These are phyloP conservation scores for Xanthoconium stramineum DNA, from an alignment of 768 basidiomycete genomes.

Conservation along the genomic window DNA sequence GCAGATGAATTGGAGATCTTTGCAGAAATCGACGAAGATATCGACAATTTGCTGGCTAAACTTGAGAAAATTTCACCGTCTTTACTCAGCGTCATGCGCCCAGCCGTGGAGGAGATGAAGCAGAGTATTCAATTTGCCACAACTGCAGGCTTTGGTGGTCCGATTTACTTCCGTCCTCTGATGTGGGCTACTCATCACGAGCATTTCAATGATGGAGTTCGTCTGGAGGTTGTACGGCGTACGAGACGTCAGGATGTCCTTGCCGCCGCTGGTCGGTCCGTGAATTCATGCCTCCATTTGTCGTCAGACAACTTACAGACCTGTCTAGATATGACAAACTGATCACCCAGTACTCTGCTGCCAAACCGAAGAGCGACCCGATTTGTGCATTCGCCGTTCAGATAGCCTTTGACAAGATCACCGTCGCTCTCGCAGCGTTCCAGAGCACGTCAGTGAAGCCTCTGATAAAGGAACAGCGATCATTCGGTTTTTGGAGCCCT, in stretches of 20 bases:
- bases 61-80: conserved; percentile 61
- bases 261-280: conserved; percentile 78
- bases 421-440: conserved; percentile 61
- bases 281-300: neutral
- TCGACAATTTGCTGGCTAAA: conserved; percentile 52
- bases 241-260: conserved; percentile 67
- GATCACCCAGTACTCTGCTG: conserved; percentile 56
- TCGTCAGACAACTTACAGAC: neutral
- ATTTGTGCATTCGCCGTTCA: conserved; percentile 72
- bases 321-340: conserved; percentile 65
- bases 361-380: conserved; percentile 50
- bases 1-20: conserved; percentile 75
- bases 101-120: conserved; percentile 60
- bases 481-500: conserved; percentile 90
- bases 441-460: conserved; percentile 65
- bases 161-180: conserved; percentile 66
- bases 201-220: conserved; percentile 69
- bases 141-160: conserved; percentile 59
- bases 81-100: conserved; percentile 45
- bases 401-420: conserved; percentile 77
- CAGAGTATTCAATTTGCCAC: conserved; percentile 56
- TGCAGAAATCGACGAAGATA: conserved; percentile 60
- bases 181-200: conserved; percentile 66
- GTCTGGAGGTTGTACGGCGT: conserved; percentile 70
- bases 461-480: conserved; percentile 72